phyloP scores from a whole-genome alignment of 179 eudicot species.

The Beta macrorhiza region DNA sequence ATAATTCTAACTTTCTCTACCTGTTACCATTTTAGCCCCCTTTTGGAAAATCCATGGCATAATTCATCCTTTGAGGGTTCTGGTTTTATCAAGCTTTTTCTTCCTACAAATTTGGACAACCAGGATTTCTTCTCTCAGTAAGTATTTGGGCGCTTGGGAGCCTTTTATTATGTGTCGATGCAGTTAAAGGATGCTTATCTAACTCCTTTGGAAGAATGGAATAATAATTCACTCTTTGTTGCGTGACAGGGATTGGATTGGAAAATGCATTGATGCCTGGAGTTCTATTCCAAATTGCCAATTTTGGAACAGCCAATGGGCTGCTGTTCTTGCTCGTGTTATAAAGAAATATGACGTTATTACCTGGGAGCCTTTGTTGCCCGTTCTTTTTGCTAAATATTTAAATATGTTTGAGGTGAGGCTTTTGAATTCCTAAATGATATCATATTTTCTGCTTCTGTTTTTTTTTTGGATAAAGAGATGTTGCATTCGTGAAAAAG shows the following conservation, averaged over 20 bases:
- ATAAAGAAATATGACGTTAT: slow-evolving; percentile 66
- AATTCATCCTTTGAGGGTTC: slow-evolving; percentile 95
- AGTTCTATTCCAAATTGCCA: slow-evolving; percentile 82
- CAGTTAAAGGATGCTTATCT: background rate
- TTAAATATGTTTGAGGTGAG: slow-evolving; percentile 96
- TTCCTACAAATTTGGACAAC: slow-evolving; percentile 82
- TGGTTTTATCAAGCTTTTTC: slow-evolving; percentile 87
- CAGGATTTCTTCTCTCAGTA: slow-evolving; percentile 80
- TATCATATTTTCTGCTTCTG: background rate
- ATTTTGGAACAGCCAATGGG: slow-evolving; percentile 98
- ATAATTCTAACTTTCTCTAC: background rate
- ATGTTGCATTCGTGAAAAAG: background rate
- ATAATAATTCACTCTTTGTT: slow-evolving; percentile 19
- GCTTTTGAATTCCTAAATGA: slow-evolving; percentile 3
- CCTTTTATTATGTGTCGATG: slow-evolving; percentile 1
- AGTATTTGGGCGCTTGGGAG: slow-evolving; percentile 28
- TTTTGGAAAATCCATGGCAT: slow-evolving; percentile 97
- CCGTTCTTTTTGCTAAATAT: slow-evolving; percentile 69
- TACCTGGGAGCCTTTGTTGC: slow-evolving; percentile 76
- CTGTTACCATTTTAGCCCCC: slow-evolving; percentile 47
- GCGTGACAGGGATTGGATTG: slow-evolving; percentile 67
- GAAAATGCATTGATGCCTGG: slow-evolving; percentile 60
- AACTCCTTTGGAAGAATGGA: background rate
- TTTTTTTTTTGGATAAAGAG: background rate
- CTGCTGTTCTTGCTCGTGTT: slow-evolving; percentile 89